Evolutionary conservation across 805 yeast species (phyloP), one percentile per base, ranked within the genome.

Genomic region (Metschnikowia sp.): DNA sequence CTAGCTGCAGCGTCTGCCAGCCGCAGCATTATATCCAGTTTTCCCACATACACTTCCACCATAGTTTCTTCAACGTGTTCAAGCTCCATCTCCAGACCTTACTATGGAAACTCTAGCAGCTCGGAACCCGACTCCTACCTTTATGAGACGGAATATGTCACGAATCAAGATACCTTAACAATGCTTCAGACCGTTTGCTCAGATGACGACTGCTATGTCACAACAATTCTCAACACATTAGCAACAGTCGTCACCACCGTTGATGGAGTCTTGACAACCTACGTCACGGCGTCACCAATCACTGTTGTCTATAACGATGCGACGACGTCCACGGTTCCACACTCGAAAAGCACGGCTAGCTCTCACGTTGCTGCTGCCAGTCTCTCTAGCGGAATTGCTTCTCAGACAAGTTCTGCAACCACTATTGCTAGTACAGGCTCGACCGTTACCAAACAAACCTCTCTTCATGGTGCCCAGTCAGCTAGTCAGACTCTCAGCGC

Each of bases 231-330:
- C 15, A 63, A 62, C 39, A 57, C 63, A 11, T 49, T 48, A 39
- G 60, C 73, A 36, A 69, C 75, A 13, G 64, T 60, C 45, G 68
- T 73, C 31, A 58, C 74, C 35, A 65, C 69, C 7, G 62, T 69
- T 8, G 65, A 72, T 46, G 77, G 77, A 31, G 48, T 66, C 19
- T 61, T 66, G 56, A 71, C 76, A n/a, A 69, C 69, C 9, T 44
- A 68, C 38, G 67, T 70, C 30, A 63, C 70, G 7, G 66, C 51
- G 8, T 53, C 63, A 13, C 75, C 74, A 13, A 57, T 51, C 34
- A 49, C 50, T 13, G 45, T 42, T n/a, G n/a, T 38, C 22, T 44
- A 34, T 40, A 45, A 44, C 28, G 41, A 41, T 28, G 40, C 42
- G 26, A n/a, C 41, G 3, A 36, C 42, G 2, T 36, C 45, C 30